These are phyloP conservation scores for Diaporthe humulicola DNA, from an alignment of 2,329 filamentous ascomycete species.

Conservation along the genomic window DNA sequence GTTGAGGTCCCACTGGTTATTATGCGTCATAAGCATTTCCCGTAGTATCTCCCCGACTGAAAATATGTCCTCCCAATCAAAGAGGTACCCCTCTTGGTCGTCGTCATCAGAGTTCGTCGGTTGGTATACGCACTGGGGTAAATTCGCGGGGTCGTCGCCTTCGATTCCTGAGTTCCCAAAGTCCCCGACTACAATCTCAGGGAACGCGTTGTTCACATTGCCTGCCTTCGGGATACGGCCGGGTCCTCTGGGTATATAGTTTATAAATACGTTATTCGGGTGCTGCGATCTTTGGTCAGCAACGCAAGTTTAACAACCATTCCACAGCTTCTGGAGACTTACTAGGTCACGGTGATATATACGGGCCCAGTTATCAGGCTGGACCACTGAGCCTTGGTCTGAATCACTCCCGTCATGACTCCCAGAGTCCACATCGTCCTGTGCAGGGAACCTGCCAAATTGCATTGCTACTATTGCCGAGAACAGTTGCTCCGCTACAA, in stretches of 20 bases:
- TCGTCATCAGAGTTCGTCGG: not conserved
- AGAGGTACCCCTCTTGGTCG: not conserved
- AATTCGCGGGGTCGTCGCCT: not conserved
- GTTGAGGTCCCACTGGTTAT: no score
- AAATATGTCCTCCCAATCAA: not conserved
- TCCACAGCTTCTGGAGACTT: not conserved
- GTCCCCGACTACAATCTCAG: slow-evolving; percentile 7
- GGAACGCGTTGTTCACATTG: slow-evolving; percentile 4
- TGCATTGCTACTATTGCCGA: not conserved
- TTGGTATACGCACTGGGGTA: not conserved
- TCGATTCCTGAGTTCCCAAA: not conserved
- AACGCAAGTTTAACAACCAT: no score
- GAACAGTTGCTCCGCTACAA: slow-evolving; percentile 11
- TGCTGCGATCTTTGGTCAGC: not conserved
- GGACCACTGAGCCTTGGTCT: not conserved
- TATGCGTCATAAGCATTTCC: not conserved
- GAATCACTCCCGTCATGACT: not conserved
- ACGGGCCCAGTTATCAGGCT: not conserved
- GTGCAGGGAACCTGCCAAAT: not conserved
- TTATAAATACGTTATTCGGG: slow-evolving; percentile 8
- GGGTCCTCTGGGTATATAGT: not conserved
- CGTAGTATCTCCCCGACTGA: not conserved
- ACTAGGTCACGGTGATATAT: slow-evolving; percentile 21
- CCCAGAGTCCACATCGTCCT: no score
- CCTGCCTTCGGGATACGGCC: not conserved